Conservation (phyloP, 164 flowering plant genomes). For the Annona squamosa region DNA sequence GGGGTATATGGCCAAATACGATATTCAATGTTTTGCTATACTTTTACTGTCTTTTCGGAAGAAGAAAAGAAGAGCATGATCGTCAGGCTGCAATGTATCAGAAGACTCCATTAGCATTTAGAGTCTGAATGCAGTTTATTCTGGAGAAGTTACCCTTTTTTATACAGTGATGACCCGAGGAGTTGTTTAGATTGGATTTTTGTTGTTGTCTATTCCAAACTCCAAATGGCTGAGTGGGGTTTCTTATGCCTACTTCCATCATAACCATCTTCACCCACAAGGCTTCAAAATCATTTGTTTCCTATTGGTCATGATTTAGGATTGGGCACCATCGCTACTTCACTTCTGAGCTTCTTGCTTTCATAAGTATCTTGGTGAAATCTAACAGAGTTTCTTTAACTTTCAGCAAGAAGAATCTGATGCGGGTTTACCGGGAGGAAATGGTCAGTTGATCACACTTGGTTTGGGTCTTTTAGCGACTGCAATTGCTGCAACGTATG, state of each 20-base stretch:
- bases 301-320: neutral
- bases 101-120: too few species aligned
- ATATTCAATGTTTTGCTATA: too few species aligned
- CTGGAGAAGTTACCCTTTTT: too few species aligned
- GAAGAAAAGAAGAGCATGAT: neutral
- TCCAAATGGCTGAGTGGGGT: neutral
- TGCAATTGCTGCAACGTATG: conserved; percentile 81
- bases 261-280: neutral
- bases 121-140: too few species aligned
- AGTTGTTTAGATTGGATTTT: neutral
- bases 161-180: neutral
- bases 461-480: conserved; percentile 76
- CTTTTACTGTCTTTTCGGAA: neutral
- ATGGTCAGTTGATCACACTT: conserved; percentile 63
- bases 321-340: neutral
- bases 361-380: neutral
- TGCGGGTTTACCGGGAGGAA: conserved; percentile 60
- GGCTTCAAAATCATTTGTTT: neutral
- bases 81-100: neutral
- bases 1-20: neutral
- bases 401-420: conserved; percentile 90
- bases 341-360: neutral
- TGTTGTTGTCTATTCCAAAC: neutral
- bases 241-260: neutral
- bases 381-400: neutral